phyloP scores from a whole-genome alignment of 164 flowering plant species.

The Paratinospora sagittata region DNA sequence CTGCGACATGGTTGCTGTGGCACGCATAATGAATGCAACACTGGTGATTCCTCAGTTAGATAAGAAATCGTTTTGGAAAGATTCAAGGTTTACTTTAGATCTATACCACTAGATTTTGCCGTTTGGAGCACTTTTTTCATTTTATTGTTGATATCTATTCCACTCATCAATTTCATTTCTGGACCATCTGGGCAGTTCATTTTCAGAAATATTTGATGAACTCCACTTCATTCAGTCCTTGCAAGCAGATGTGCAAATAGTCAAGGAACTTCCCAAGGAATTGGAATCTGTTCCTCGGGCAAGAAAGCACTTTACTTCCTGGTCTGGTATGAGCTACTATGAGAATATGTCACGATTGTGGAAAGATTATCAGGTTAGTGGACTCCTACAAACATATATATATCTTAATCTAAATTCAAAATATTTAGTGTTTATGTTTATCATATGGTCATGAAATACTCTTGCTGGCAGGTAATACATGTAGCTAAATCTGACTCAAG shows the following conservation, averaged over 20 bases:
- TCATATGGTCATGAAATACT: not conserved
- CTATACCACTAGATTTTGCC: not conserved
- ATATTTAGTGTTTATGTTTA: not conserved
- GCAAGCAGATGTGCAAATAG: conserved; percentile 58
- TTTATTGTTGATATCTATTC: not conserved
- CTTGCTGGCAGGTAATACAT: conserved; percentile 58
- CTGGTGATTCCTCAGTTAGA: conserved; percentile 94
- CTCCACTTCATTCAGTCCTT: conserved; percentile 67
- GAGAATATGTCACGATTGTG: conserved; percentile 67
- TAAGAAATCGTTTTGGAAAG: conserved; percentile 87
- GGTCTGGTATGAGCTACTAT: conserved; percentile 77
- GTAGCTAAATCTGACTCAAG: conserved; percentile 96
- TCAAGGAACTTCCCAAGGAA: conserved; percentile 81
- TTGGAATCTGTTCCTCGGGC: conserved; percentile 67
- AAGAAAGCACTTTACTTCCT: conserved; percentile 83
- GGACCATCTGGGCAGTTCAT: conserved; percentile 39
- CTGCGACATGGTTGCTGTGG: conserved; percentile 95
- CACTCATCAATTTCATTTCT: conserved; percentile 1
- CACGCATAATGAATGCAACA: conserved; percentile 91
- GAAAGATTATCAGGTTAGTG: conserved; percentile 67
- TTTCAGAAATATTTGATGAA: conserved; percentile 89
- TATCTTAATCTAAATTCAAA: not conserved
- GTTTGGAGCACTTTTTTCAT: not conserved
- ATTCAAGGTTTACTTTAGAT: conserved; percentile 60
- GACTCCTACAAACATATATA: not conserved